phyloP scores from a whole-genome alignment of 352 stramenopile species.

The Globisporangium ultimum region DNA sequence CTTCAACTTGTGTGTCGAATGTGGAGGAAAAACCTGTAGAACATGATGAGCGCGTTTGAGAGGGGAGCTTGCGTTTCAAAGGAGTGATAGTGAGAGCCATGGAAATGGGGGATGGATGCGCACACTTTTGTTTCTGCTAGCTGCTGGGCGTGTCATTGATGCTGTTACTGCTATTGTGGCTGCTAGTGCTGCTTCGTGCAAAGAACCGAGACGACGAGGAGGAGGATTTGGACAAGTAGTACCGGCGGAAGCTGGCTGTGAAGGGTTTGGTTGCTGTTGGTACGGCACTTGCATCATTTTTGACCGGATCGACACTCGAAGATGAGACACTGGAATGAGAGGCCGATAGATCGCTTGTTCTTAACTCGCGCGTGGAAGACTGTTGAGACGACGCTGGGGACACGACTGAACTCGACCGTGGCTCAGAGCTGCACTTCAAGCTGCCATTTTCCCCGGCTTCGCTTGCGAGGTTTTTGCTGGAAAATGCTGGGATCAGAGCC shows the following conservation, averaged over 20 bases:
- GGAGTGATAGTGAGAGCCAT: not conserved
- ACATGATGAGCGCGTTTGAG: constrained; percentile 7
- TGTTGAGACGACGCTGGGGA: not conserved
- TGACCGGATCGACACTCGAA: not conserved
- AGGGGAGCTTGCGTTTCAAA: constrained; percentile 9
- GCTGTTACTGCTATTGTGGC: not conserved
- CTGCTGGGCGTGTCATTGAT: not conserved
- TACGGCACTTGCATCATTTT: constrained; percentile 15
- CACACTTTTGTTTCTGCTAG: not conserved
- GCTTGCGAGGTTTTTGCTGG: not conserved
- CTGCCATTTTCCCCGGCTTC: not conserved
- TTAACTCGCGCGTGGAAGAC: not conserved
- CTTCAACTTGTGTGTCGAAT: constrained; percentile 25
- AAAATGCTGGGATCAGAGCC: not conserved
- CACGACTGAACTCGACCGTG: not conserved
- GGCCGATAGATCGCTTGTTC: constrained; percentile 6
- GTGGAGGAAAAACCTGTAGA: not conserved
- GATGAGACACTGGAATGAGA: not conserved
- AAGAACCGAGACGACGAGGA: constrained; percentile 3
- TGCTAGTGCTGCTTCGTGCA: constrained; percentile 11
- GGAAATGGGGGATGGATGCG: not conserved
- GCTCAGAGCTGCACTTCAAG: not conserved
- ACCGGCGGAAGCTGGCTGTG: constrained; percentile 28
- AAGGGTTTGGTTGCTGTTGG: constrained; percentile 15
- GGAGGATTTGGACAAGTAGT: constrained; percentile 29